Conservation (phyloP, 768 basidiomycete species). For the Hydnum rufescens region DNA sequence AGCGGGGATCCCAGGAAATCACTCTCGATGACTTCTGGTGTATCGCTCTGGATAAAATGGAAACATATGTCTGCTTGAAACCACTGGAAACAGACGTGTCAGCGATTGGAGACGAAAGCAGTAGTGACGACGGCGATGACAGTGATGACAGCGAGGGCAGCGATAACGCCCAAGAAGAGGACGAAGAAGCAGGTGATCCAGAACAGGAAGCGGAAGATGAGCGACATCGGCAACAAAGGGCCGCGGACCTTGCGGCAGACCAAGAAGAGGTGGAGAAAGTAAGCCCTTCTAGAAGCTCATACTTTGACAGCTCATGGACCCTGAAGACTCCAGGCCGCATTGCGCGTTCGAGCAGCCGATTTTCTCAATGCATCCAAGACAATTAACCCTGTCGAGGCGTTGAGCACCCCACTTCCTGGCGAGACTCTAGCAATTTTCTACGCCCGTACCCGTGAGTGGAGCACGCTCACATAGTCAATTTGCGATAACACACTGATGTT, state of each 20-base stretch:
- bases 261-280: slow-evolving; percentile 13
- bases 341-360: slow-evolving; percentile 26
- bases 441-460: slow-evolving; percentile 48
- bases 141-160: slow-evolving; percentile 28
- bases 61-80: slow-evolving; percentile 54
- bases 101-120: slow-evolving; percentile 20
- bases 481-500: background rate
- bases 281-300: slow-evolving; percentile 10
- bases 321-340: background rate
- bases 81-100: slow-evolving; percentile 40
- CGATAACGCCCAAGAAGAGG: slow-evolving; percentile 19
- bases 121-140: slow-evolving; percentile 28
- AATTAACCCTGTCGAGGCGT: slow-evolving; percentile 45
- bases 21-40: slow-evolving; percentile 79
- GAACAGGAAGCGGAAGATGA: no score
- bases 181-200: slow-evolving; percentile 17
- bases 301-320: background rate
- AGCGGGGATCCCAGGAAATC: slow-evolving; percentile 63
- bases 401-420: slow-evolving; percentile 66
- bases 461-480: background rate
- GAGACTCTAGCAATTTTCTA: slow-evolving; percentile 75
- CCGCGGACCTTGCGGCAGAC: no score
- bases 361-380: slow-evolving; percentile 46
- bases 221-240: no score
- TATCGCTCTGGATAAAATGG: slow-evolving; percentile 68